These are phyloP conservation scores for Fusarium hainanense DNA, from an alignment of 2,329 filamentous ascomycete genomes.

Conservation along the genomic window DNA sequence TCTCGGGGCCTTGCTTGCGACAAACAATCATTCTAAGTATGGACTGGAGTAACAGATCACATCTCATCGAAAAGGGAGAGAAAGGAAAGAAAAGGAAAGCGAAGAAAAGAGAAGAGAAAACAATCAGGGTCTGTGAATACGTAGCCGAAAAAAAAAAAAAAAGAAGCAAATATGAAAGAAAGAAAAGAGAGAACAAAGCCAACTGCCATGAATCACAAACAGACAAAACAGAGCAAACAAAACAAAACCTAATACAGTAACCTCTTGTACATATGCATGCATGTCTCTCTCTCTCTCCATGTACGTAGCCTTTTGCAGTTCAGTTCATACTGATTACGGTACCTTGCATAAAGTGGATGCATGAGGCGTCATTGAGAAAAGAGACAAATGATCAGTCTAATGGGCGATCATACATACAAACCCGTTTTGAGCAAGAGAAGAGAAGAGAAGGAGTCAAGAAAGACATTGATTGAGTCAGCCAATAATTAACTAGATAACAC, in stretches of 20 bases:
- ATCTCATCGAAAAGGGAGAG: conserved; percentile 12
- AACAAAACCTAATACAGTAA: not conserved
- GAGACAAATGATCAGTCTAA: conserved; percentile 22
- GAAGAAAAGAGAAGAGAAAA: conserved; percentile 8
- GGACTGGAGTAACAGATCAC: conserved; percentile 15
- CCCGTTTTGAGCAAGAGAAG: not conserved
- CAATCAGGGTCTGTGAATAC: not conserved
- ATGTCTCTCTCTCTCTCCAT: not conserved
- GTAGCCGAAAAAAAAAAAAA: not conserved
- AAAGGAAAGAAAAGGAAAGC: too few species aligned
- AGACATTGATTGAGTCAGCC: conserved; percentile 34
- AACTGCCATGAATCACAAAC: not conserved
- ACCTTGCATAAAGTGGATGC: conserved; percentile 31
- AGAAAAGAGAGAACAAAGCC: conserved; percentile 21
- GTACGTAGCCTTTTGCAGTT: not conserved
- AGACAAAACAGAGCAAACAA: conserved; percentile 7
- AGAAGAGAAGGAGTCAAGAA: conserved; percentile 14
- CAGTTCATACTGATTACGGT: conserved; percentile 13
- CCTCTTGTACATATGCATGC: not conserved
- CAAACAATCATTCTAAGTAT: not conserved
- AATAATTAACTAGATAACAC: not conserved
- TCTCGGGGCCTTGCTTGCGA: not conserved
- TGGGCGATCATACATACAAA: not conserved
- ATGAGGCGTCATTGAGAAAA: conserved; percentile 29
- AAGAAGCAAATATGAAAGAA: conserved; percentile 19